These are phyloP conservation scores for Populus hybrid DNA, from an alignment of 441 rosid species.

Conservation along the genomic window DNA sequence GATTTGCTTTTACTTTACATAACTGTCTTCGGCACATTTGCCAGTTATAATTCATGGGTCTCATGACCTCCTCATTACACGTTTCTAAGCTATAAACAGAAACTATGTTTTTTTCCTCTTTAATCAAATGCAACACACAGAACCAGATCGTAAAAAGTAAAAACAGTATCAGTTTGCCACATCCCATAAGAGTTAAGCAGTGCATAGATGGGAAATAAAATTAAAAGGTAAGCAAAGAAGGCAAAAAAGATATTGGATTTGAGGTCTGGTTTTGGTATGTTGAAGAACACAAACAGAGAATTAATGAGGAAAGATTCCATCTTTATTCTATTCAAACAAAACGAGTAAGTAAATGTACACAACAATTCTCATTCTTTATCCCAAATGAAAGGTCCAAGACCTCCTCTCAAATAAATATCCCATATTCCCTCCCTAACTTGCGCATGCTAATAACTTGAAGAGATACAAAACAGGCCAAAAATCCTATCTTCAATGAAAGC, in stretches of 20 bases:
- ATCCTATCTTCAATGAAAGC: constrained; percentile 34
- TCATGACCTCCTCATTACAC: no score
- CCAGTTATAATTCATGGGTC: no score
- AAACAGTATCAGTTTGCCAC: no score
- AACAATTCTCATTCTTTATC: neutral
- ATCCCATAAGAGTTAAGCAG: no score
- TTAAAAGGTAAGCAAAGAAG: neutral
- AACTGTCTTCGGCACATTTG: no score
- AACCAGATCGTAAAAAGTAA: no score
- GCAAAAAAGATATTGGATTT: neutral
- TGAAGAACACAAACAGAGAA: neutral
- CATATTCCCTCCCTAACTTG: neutral
- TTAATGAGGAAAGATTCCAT: neutral
- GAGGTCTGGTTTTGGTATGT: neutral
- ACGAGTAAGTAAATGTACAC: constrained; percentile 9
- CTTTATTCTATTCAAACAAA: constrained; percentile 1
- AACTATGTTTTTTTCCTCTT: no score
- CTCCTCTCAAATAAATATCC: constrained; percentile 21
- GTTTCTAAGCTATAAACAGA: no score
- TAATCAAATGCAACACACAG: no score
- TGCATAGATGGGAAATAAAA: no score
- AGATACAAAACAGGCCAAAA: constrained; percentile 22
- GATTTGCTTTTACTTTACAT: neutral
- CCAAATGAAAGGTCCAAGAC: constrained; percentile 17
- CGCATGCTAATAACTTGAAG: constrained; percentile 11